Evolutionary conservation across 169 alveolate species (phyloP), one percentile per base, ranked within the genome.

Genomic region (Plasmodium cynomolgi): DNA sequence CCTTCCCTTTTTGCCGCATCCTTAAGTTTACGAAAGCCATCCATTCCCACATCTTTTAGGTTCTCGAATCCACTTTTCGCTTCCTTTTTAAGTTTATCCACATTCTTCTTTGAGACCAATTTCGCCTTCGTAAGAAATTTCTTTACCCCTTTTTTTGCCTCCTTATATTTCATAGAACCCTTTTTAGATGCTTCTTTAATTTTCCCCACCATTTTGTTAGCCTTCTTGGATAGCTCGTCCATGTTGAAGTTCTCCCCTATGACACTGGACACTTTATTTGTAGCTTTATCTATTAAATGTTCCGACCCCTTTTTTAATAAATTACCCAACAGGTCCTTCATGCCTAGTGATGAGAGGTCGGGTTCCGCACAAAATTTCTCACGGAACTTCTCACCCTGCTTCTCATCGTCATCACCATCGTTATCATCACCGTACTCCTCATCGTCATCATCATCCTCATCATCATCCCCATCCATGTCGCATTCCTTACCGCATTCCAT

Each of bases 291-390:
- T 74, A 75, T 77, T 56, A 86, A n/a, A 13, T 86, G 37, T 5
- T 86, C 33, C 37, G 86, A 34, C 23, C 93, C 74, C 1, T 1
- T 79, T 77, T 79, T 86, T 54, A 77, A 75, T 44, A 86, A 77
- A 37, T 39, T 23, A 20, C 85, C 47, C n/a, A 86, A 34, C 13
- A 31, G 15, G 71, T 34, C 47, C 68, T 86, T 79, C 58, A 73
- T 15, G 47, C 58, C 26, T 17, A 31, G 13, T 33, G 37, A 72
- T 84, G 68, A 68, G 9, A 1, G 31, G 62, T 29, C 1, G 11
- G 17, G 17, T 7, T 44, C 41, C 82, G 17, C 82, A 17, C 33
- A 29, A 41, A 62, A 34, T 58, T 68, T 47, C 34, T 72, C 82
- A 31, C 39, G 73, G 37, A 8, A 20, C 2, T 84, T 72, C 0